Base-by-base conservation (phyloP, 805 yeast species). In the Kodamaea jinghongensis region DNA sequence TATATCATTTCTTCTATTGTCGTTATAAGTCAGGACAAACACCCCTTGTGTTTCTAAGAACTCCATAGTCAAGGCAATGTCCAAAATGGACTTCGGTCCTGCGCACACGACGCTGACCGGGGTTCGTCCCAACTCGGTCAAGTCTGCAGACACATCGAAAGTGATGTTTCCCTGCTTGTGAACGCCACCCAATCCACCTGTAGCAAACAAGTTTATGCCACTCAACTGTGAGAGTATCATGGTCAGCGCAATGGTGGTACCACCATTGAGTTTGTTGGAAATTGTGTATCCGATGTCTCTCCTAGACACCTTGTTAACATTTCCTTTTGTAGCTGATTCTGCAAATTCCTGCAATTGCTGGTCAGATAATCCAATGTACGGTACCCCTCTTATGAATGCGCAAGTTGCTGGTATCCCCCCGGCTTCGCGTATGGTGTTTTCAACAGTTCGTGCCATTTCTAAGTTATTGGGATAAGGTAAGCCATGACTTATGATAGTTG, bases 161-260 rank as follows among this genome's bases (percentile, higher is more conserved):
- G 89, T 78, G 20, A 62, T 48, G 40, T 84, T 83, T 14, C 85
- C 91, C 6, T 84, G 85, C 41, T 86, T 73, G 52, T 88, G 95
- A 8, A 87, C 96, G 14, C 96, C 96, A 14, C 96, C 96, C 13
- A 88, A 70, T 1, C 96, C 96, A 23, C 96, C 96, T 2, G 96
- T 89, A 1, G 95, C 93, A 69, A 88, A 89, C 9, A 89, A 87
- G 49, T 77, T 73, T 49, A 88, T 85, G 0, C 95, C 93, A 0
- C 90, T 89, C 51, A 63, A 54, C 38, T 79, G 70, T 1, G 96
- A 81, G 13, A 89, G 59, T 14, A 88, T 83, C 95, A 87, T 86
- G 0, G 96, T 88, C 17, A 86, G 81, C 2, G 96, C 86, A 42
- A 88, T 86, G 0, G 96, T 88, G 2, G 96, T 89, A 5, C 96